Conservation (phyloP, 2,329 filamentous ascomycete genomes). For the Mariannaea elegans region DNA sequence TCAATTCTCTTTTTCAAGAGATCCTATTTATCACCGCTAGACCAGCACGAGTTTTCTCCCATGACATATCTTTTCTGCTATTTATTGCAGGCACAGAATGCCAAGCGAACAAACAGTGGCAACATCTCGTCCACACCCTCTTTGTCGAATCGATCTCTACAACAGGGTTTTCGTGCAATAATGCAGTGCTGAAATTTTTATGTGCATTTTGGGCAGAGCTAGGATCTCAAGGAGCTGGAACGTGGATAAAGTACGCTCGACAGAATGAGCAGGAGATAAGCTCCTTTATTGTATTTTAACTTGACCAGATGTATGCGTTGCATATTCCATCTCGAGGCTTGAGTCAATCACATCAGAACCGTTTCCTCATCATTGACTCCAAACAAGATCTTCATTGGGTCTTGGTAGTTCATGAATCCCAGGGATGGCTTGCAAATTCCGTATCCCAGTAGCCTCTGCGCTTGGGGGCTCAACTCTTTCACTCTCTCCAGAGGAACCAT, state of each 20-base stretch:
- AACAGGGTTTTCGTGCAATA: slow-evolving; percentile 20
- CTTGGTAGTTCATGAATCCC: slow-evolving; percentile 48
- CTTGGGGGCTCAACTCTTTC: slow-evolving; percentile 43
- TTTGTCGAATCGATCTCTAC: slow-evolving; percentile 7
- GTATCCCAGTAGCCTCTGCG: slow-evolving; percentile 45
- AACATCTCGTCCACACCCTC: background rate
- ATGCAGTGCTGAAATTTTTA: slow-evolving; percentile 16
- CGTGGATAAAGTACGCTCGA: slow-evolving; percentile 19
- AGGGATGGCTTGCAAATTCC: slow-evolving; percentile 45
- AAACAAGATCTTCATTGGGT: slow-evolving; percentile 49
- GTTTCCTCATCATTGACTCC: slow-evolving; percentile 49
- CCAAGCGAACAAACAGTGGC: background rate
- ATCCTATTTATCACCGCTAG: background rate
- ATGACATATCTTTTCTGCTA: slow-evolving; percentile 15
- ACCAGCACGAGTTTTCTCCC: background rate
- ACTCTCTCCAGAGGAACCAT: slow-evolving; percentile 42
- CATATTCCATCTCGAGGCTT: too few species aligned
- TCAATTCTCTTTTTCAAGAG: slow-evolving; percentile 10
- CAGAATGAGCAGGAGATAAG: slow-evolving; percentile 6
- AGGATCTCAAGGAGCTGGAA: background rate
- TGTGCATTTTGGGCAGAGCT: background rate
- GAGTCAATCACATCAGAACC: too few species aligned
- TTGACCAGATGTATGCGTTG: too few species aligned
- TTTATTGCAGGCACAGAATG: slow-evolving; percentile 21
- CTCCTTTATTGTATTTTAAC: slow-evolving; percentile 19